phyloP scores from a whole-genome alignment of 805 yeast genomes.

The Lipomyces yamanashiensis region DNA sequence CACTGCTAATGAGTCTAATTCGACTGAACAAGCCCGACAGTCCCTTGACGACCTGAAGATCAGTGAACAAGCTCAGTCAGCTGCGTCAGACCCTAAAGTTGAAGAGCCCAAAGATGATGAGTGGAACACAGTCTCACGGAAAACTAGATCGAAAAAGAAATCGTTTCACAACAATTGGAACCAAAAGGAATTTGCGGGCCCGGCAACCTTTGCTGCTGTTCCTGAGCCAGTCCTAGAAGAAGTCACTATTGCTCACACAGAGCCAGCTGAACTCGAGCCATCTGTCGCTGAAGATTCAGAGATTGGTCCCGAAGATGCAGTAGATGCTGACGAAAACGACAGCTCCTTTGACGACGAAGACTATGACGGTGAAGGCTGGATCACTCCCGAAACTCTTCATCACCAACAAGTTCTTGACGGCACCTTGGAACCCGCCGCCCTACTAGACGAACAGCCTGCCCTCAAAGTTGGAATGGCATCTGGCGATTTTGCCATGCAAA shows the following conservation, averaged over 20 bases:
- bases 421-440: constrained; percentile 48
- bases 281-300: constrained; percentile 25
- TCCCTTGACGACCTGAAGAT: not conserved
- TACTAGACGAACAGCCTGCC: constrained; percentile 52
- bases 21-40: not conserved
- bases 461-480: constrained; percentile 85
- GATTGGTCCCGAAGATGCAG: constrained; percentile 11
- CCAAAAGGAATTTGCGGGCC: constrained; percentile 8
- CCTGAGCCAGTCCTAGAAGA: constrained; percentile 7
- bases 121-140: constrained; percentile 30
- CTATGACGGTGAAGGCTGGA: constrained; percentile 89
- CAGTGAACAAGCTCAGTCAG: not conserved
- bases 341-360: constrained; percentile 61
- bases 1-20: not conserved
- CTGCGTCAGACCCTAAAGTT: not conserved
- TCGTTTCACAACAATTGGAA: not conserved
- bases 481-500: constrained; percentile 97
- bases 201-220: constrained; percentile 7
- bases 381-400: constrained; percentile 80
- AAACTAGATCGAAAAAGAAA: constrained; percentile 4
- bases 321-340: constrained; percentile 14
- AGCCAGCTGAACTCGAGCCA: not conserved
- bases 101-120: constrained; percentile 17
- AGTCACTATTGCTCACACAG: not conserved
- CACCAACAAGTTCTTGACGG: constrained; percentile 68